Base-by-base conservation (phyloP, 768 basidiomycete genomes). In the Pleurotus sapidus region DNA sequence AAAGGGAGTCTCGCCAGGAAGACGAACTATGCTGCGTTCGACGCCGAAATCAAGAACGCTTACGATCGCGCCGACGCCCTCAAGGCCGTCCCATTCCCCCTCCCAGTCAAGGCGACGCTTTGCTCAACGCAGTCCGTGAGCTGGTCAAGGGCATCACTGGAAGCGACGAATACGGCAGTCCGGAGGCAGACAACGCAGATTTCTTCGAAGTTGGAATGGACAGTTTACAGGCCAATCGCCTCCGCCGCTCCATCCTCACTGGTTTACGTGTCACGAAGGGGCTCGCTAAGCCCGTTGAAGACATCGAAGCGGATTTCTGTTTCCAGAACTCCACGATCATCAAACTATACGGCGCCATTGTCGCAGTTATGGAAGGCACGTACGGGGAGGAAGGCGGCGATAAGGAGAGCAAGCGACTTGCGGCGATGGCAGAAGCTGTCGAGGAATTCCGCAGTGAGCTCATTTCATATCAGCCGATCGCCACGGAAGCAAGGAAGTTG, bases 201-300 rank as follows among this genome's bases (percentile, higher is more conserved):
- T 72, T 77, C 54, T 76, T 77, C 56, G 74, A 76, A 61, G 64
- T 63, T 1, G 75, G 75, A 1, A 73, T 77, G 74, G 74, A 76
- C 57, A 74, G 74, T 53, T 53, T 76, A 27, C 75, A 76, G 46
- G 73, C 74, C 9, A 70, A 63, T 46, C 59, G 71, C 12, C 63
- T 77, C 18, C 69, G 70, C n/a, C 65, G 70, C 5, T 63, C 65
- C 5, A 60, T 74, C 43, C 46, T 71, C 7, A 64, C 60, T 24
- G 57, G 62, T 24, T 61, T 72, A 7, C 65, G 62, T 12, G 62
- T 59, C 18, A 71, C 69, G 6, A 57, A 60, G 1, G 57, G 59
- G 14, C 62, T 66, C 17, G 60, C 61, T 1, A 42, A 24, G 15
- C 62, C 65, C 2, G 54, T 67, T 3, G 37, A 55, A 14, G 60